Base-by-base conservation (phyloP, 2,329 filamentous ascomycete genomes). In the Penicillium aurantiogriseum region DNA sequence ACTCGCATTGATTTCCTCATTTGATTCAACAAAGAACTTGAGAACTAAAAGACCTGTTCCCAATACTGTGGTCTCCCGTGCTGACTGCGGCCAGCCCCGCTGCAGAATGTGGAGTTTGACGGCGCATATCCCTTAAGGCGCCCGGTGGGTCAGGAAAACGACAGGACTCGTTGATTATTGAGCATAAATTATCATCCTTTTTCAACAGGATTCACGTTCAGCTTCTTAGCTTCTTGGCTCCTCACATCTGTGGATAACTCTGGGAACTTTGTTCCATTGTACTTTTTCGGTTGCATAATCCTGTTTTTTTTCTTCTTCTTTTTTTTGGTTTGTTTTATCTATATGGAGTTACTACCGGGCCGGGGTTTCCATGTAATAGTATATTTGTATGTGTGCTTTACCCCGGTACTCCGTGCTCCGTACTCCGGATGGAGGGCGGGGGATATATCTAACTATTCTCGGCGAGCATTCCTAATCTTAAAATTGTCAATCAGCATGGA, bases 71-170 rank as follows among this genome's bases (percentile, higher is more conserved):
- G 48, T 47, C 49, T 53, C 48, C 54, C 54, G 52, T 42, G 48
- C 48, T 40, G 47, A 56, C 39, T 45, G 48, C 54, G 51, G 42
- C n/a, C 42, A 48, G 33, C 54, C 42, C 54, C 33, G 42, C 54
- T 56, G 54, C 54, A 52, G 48, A 56, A 53, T 56, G 54, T 56
- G 54, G 54, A 56, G 54, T 51, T 52, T 38, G 31, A 36, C 19
- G 15, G 38, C n/a, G 48, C 38, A 31, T 43, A 29, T 25, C 21
- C 27, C 13, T 19, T 48, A 21, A 40, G 51, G 42, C 43, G 50
- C 17, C 40, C 39, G n/a, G 35, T 21, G 27, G 38, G 19, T 36
- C 45, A 25, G 21, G 21, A 7, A 8, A 13, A 15, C 9, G 40
- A 40, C 31, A 55, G 36, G 17, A 7, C 27, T 39, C 21, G 21